Evolutionary conservation across 1,284 basidiomycete species (phyloP).

Genomic region (Cronartium quercuum): DNA sequence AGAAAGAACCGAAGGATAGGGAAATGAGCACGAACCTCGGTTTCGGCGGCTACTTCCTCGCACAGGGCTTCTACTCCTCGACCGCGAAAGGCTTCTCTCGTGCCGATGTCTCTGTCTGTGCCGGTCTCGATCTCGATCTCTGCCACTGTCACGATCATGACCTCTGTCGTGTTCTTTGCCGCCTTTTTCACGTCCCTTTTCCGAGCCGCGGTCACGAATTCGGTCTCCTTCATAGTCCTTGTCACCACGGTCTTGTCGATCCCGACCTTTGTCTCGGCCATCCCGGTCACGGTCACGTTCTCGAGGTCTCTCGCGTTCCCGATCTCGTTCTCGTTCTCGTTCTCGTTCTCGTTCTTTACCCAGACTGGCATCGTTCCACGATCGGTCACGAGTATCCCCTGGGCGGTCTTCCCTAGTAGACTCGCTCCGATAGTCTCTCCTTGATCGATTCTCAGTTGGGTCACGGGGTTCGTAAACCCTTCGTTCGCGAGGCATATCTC

Average conservation of each 20-base stretch:
- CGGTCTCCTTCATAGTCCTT: neutral
- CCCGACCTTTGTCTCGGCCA: neutral
- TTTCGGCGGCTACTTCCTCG: constrained; percentile 1
- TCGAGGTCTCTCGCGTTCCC: constrained; percentile 7
- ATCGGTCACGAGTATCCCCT: no score
- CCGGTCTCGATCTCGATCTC: constrained; percentile 13
- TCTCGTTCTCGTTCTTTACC: constrained; percentile 12
- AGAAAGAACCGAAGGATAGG: no score
- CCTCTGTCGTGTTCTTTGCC: neutral
- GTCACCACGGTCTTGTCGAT: neutral
- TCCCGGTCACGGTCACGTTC: constrained; percentile 2
- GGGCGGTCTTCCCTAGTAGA: no score
- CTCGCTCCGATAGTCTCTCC: no score
- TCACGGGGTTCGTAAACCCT: no score
- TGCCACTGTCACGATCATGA: neutral
- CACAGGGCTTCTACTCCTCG: constrained; percentile 7
- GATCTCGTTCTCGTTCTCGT: constrained; percentile 6
- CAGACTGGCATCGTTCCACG: no score
- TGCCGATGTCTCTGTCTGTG: constrained; percentile 12
- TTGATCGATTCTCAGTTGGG: no score
- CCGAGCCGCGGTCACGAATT: constrained; percentile 5
- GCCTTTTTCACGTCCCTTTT: neutral
- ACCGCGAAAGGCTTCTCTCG: constrained; percentile 12
- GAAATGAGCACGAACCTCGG: neutral
- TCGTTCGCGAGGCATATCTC: no score